Evolutionary conservation across 1,284 basidiomycete species (phyloP).

Genomic region (Cystobasidium sp.): DNA sequence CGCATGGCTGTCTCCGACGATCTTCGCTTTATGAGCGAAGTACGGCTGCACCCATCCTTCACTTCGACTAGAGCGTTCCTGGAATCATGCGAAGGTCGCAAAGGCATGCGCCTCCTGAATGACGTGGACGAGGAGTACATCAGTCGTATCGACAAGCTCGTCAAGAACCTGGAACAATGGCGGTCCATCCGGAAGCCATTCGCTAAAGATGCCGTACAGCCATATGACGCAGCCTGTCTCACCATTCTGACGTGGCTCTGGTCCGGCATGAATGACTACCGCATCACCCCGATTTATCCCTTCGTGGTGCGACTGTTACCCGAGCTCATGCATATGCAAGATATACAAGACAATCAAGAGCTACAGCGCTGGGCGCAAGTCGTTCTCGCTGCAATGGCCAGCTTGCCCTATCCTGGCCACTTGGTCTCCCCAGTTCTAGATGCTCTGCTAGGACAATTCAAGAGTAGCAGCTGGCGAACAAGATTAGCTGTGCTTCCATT

Average conservation of each 20-base stretch:
- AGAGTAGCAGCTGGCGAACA: conserved; percentile 60
- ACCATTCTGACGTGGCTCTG: conserved; percentile 79
- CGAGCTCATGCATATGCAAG: conserved; percentile 55
- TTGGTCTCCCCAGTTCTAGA: conserved; percentile 59
- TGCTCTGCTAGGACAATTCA: conserved; percentile 58
- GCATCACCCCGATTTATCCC: conserved; percentile 52
- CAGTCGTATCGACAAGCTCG: conserved; percentile 62
- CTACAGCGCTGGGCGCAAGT: conserved; percentile 58
- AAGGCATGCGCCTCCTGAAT: conserved; percentile 69
- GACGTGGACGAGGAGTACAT: conserved; percentile 64
- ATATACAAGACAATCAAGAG: conserved; percentile 54
- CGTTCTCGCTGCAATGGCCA: conserved; percentile 59
- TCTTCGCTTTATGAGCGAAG: conserved; percentile 56
- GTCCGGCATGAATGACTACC: conserved; percentile 59
- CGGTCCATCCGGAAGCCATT: conserved; percentile 56
- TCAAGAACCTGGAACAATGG: conserved; percentile 53
- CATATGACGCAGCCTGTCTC: conserved; percentile 85
- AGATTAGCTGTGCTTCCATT: conserved; percentile 61
- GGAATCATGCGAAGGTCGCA: conserved; percentile 64
- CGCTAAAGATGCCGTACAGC: conserved; percentile 62
- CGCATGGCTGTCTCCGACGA: conserved; percentile 57
- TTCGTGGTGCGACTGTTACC: conserved; percentile 54
- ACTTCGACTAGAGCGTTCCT: conserved; percentile 70
- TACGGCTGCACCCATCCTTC: conserved; percentile 70
- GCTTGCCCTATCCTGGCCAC: conserved; percentile 59